phyloP scores from a whole-genome alignment of 2,329 filamentous ascomycete genomes.

The Hypoxylon sp. region DNA sequence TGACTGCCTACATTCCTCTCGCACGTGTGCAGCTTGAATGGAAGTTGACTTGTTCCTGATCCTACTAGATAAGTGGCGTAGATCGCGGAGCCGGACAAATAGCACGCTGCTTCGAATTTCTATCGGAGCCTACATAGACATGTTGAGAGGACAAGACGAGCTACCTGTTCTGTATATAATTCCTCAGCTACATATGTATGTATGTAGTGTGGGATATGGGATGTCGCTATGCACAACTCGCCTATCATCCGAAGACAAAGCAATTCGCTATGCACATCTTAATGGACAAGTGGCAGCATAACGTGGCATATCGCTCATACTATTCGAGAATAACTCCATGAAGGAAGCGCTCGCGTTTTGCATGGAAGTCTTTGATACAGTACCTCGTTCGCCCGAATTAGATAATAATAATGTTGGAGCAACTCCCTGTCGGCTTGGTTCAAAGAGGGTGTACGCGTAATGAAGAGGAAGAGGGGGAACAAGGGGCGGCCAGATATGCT shows the following conservation, averaged over 20 bases:
- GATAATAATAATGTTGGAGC: constrained; percentile 35
- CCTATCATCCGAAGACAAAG: constrained; percentile 32
- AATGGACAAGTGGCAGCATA: constrained; percentile 40
- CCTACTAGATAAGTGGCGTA: constrained; percentile 14
- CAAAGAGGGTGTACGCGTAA: constrained; percentile 33
- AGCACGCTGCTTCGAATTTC: constrained; percentile 10
- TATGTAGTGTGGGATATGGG: constrained; percentile 3
- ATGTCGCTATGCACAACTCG: constrained; percentile 15
- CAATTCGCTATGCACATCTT: constrained; percentile 22
- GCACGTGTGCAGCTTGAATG: constrained; percentile 25
- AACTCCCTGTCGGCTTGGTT: constrained; percentile 13
- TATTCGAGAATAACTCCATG: constrained; percentile 37
- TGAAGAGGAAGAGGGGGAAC: constrained; percentile 8
- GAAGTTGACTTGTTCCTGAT: constrained; percentile 13
- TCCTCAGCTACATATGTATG: constrained; percentile 5
- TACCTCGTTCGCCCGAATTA: constrained; percentile 29
- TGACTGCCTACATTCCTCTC: constrained; percentile 25
- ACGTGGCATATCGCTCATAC: constrained; percentile 34
- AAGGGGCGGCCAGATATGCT: not conserved
- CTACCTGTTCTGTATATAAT: constrained; percentile 22
- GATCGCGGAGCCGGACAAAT: constrained; percentile 35
- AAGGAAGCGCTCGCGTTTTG: constrained; percentile 34
- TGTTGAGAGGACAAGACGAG: constrained; percentile 17
- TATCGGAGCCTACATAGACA: constrained; percentile 20
- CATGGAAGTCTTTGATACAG: constrained; percentile 16